Evolutionary conservation across 108 stramenopile species (phyloP), one percentile per base, ranked within the genome.

Genomic region (Nannochloropsis gaditana): DNA sequence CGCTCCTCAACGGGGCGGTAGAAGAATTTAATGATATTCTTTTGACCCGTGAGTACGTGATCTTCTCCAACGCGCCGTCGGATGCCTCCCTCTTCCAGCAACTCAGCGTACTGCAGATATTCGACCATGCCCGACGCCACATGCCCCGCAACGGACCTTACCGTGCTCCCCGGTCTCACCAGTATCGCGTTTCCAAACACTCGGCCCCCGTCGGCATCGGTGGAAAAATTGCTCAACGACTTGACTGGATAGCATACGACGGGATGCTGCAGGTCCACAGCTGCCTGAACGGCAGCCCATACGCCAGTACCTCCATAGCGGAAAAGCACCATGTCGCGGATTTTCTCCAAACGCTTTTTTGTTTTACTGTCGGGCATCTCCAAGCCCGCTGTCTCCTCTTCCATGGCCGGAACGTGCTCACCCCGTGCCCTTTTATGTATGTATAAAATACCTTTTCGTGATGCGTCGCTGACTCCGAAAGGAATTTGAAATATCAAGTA

Each of bases 1-100:
- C 59, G 59, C 3, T 73, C 59, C 59, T 73, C 59, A n/a, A 73
- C 59, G 2, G 59, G 59, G 59, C 59, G 59, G n/a, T n/a, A 73
- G 59, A 73, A 73, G 59, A 73, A 73, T n/a, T 73, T 73, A n/a
- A 73, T 73, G 59, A 73, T 73, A n/a, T 73, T 73, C 4, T 73
- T 73, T 8, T 73, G 4, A n/a, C 59, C 59, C n/a, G 59, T 73
- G 2, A 73, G 59, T n/a, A 73, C 59, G 1, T 73, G n/a, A 73
- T 73, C 59, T n/a, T 73, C 59, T n/a, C 59, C 59, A 8, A 73
- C 59, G 6, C 59, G 59, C 59, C 59, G 59, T n/a, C 59, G 59
- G n/a, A 2, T 73, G 2, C 59, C 59, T n/a, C 59, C 59, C 59
- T 73, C 59, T 6, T 73, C 59, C 59, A 73, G 59, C n/a, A 73